Conservation (phyloP, 495 filamentous ascomycete genomes). For the Margaritispora aquatica region DNA sequence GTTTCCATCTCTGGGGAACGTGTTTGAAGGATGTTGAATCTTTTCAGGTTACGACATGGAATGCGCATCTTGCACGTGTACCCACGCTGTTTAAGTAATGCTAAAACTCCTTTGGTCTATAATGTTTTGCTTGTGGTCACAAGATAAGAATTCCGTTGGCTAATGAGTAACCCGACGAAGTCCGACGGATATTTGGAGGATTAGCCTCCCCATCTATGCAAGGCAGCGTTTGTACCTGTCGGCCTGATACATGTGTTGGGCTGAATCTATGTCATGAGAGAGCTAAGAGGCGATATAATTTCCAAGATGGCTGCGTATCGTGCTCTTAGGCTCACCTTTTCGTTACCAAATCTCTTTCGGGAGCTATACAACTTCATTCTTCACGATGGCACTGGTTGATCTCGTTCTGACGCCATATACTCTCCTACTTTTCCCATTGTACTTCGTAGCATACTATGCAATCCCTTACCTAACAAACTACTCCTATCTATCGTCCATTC, state of each 20-base stretch:
- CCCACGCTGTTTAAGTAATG: neutral
- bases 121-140: neutral
- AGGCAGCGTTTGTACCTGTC: neutral
- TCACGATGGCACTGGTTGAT: neutral
- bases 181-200: neutral
- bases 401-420: neutral
- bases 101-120: neutral
- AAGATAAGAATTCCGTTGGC: neutral
- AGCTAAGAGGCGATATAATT: neutral
- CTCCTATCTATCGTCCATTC: constrained; percentile 38
- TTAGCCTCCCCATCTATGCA: neutral
- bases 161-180: neutral
- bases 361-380: neutral
- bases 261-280: neutral
- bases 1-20: neutral
- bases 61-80: neutral
- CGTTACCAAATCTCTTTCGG: too few species aligned
- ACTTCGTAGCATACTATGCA: constrained; percentile 49
- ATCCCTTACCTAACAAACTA: constrained; percentile 60
- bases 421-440: neutral
- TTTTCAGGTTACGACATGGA: neutral
- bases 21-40: neutral
- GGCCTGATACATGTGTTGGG: neutral
- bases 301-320: neutral
- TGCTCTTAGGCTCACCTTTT: neutral